Evolutionary conservation across 352 stramenopile species (phyloP).

Genomic region (Phytopythium chamaehyphon): DNA sequence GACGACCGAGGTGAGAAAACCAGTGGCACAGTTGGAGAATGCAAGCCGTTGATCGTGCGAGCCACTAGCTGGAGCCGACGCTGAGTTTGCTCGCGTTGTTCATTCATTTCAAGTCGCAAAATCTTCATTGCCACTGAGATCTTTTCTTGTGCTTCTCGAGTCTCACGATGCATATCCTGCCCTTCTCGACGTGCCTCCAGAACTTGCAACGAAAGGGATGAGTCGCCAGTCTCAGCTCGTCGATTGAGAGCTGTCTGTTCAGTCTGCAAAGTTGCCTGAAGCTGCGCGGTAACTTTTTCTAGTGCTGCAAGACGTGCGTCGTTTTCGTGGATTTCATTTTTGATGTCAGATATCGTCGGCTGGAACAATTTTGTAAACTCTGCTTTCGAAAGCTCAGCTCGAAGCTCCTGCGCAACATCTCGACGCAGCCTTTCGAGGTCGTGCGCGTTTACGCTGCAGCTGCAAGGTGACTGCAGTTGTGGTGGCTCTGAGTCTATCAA

Average conservation of each 20-base stretch:
- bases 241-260: not conserved
- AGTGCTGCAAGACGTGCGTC: not conserved
- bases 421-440: not conserved
- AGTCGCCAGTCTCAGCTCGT: not conserved
- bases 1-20: not conserved
- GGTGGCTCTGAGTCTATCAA: too few relatives aligned
- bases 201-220: slow-evolving; percentile 1
- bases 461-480: too few relatives aligned
- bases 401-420: slow-evolving; percentile 1
- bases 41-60: not conserved
- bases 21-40: not conserved
- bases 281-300: not conserved
- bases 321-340: too few relatives aligned
- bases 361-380: too few relatives aligned
- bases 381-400: not conserved
- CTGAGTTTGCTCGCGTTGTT: slow-evolving; percentile 3
- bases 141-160: slow-evolving; percentile 1
- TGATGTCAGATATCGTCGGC: too few relatives aligned
- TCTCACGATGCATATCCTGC: not conserved
- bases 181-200: not conserved
- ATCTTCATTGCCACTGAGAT: not conserved
- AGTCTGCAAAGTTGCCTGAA: not conserved
- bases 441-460: not conserved
- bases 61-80: not conserved
- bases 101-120: not conserved